These are phyloP conservation scores for Pseudoscleropodium purum DNA, from an alignment of 225 moss, liverwort and hornwort genomes.

Conservation along the genomic window DNA sequence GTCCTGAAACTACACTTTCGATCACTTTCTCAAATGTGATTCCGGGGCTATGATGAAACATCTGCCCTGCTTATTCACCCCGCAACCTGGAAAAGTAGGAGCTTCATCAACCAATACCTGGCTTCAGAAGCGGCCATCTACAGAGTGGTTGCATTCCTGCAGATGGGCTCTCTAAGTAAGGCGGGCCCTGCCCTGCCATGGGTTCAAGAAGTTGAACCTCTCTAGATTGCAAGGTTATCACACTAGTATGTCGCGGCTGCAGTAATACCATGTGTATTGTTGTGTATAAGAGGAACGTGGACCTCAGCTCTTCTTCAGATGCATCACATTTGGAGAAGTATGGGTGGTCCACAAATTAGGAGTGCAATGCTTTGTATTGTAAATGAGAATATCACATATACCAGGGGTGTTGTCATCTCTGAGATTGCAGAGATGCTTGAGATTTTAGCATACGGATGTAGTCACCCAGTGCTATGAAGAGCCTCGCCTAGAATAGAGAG, in stretches of 20 bases:
- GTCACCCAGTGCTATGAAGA: not conserved
- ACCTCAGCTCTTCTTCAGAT: not conserved
- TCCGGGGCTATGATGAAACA: not conserved
- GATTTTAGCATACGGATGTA: conserved; percentile 6
- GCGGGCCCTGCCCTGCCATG: not conserved
- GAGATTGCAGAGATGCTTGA: conserved; percentile 7
- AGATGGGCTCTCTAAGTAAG: not conserved
- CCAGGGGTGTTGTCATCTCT: conserved; percentile 6
- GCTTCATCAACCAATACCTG: not conserved
- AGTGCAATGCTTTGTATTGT: conserved; percentile 19
- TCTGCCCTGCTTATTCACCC: not conserved
- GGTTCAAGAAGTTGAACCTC: not conserved
- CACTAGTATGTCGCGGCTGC: not conserved
- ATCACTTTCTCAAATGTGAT: not conserved
- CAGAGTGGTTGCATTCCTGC: not conserved
- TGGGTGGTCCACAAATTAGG: not conserved
- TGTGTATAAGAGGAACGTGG: conserved; percentile 2
- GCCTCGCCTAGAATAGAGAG: not conserved
- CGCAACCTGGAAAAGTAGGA: conserved; percentile 1
- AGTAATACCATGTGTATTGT: conserved; percentile 3
- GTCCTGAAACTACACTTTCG: not conserved
- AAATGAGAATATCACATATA: conserved; percentile 16
- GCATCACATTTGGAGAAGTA: not conserved
- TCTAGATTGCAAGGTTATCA: conserved; percentile 2
- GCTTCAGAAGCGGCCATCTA: not conserved